Percentiles rank a stretch among this genome's conserved stretches.
Evolutionary conservation across 2,329 filamentous ascomycete genomes (phyloP).

Genomic region (Trichoderma gracile): DNA sequence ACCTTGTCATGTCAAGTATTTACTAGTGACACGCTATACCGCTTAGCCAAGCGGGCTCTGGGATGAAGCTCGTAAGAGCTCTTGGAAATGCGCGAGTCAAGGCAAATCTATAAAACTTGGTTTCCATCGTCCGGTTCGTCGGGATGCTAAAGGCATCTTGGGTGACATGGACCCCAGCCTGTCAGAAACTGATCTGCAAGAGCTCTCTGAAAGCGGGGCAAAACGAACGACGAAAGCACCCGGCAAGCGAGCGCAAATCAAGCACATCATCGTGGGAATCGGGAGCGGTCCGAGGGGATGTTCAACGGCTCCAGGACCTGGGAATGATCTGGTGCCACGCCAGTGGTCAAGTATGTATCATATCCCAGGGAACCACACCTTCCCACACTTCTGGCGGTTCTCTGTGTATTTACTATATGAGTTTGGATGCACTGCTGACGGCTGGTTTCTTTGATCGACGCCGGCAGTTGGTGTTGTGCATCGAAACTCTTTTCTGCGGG

Average conservation of each 20-base stretch:
- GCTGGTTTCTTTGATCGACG: background rate
- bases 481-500: background rate
- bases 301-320: background rate
- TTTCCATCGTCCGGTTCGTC: no score
- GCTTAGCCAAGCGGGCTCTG: conserved; percentile 26
- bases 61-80: background rate
- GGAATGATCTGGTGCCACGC: background rate
- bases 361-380: background rate
- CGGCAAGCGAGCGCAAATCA: background rate
- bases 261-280: background rate
- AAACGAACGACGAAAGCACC: no score
- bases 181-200: no score
- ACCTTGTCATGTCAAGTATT: conserved; percentile 26
- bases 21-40: conserved; percentile 29
- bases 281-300: background rate
- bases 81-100: background rate
- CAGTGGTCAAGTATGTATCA: no score
- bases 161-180: no score
- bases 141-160: no score
- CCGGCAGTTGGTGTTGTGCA: conserved; percentile 2
- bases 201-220: no score
- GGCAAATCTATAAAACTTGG: background rate
- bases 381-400: background rate
- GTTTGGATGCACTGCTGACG: background rate
- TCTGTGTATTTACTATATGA: background rate